These are phyloP conservation scores for Persicaria tinctoria DNA, from an alignment of 148 eudicot genomes.

Conservation along the genomic window DNA sequence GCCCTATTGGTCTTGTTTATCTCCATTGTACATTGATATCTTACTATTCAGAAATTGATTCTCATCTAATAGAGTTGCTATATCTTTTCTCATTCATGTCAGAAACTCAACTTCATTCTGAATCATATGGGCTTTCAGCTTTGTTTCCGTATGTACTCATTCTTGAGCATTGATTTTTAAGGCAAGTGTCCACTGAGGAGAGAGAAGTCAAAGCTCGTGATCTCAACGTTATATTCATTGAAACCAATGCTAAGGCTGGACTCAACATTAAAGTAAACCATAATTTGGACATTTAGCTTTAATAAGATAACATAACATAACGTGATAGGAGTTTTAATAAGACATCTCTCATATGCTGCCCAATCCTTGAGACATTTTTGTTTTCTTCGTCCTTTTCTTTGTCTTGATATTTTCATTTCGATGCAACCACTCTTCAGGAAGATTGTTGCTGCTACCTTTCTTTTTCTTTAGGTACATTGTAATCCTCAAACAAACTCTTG, in stretches of 20 bases:
- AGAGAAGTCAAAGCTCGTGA: constrained; percentile 71
- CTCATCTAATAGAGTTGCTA: not conserved
- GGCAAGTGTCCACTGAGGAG: constrained; percentile 77
- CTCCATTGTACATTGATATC: not conserved
- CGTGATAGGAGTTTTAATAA: not conserved
- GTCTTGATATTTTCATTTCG: not conserved
- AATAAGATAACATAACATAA: not conserved
- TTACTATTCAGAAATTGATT: not conserved
- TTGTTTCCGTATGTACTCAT: not conserved
- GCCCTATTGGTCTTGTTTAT: not conserved
- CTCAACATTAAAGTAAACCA: constrained; percentile 55
- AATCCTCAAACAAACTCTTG: too few relatives aligned
- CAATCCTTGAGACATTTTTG: not conserved
- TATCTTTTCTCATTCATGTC: not conserved
- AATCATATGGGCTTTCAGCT: not conserved
- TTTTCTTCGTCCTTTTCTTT: not conserved
- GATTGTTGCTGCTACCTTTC: constrained; percentile 74
- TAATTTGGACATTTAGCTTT: not conserved
- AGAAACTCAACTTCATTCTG: not conserved
- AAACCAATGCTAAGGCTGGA: constrained; percentile 73
- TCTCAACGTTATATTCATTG: constrained; percentile 62
- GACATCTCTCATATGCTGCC: not conserved
- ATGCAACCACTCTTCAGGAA: constrained; percentile 57
- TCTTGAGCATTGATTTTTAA: constrained; percentile 8
- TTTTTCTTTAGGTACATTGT: too few relatives aligned